These are phyloP conservation scores for Bothriochloa decipiens DNA, from an alignment of 176 grass and related monocot species.

Conservation along the genomic window DNA sequence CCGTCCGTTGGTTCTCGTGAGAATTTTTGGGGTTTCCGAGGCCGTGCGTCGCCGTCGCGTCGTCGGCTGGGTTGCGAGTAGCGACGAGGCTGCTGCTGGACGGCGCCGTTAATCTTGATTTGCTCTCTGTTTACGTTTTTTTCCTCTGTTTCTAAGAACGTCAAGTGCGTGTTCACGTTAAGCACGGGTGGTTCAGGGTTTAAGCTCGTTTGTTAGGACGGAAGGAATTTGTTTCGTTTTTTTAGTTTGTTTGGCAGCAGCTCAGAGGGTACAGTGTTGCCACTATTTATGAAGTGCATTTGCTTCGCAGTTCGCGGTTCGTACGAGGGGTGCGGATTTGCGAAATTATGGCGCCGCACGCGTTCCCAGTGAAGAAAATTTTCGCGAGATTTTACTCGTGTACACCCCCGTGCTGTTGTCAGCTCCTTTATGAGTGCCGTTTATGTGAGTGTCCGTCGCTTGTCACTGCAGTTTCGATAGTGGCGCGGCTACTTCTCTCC, in stretches of 20 bases:
- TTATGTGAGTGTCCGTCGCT: background rate
- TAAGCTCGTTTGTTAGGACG: background rate
- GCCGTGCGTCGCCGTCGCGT: constrained; percentile 44
- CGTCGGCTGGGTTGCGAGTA: constrained; percentile 42
- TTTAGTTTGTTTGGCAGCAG: background rate
- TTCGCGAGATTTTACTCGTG: background rate
- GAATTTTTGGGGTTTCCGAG: constrained; percentile 50
- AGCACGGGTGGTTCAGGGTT: background rate
- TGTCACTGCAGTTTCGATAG: background rate
- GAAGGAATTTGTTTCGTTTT: background rate
- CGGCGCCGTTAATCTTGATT: constrained; percentile 21
- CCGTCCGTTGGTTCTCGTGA: constrained; percentile 29
- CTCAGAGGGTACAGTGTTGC: background rate
- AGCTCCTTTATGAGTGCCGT: background rate
- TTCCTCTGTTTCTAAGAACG: background rate
- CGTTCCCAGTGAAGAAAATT: background rate
- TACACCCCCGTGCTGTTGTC: background rate
- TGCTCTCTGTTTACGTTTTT: background rate
- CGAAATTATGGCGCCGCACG: no score
- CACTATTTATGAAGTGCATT: constrained; percentile 32
- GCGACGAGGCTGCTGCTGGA: background rate
- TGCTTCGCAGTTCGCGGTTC: background rate
- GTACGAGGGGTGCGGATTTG: background rate
- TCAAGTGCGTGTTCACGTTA: constrained; percentile 8
- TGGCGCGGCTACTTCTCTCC: no score